Evolutionary conservation across 257 asterid genomes (phyloP).

Genomic region (Primulina huaijiensis): DNA sequence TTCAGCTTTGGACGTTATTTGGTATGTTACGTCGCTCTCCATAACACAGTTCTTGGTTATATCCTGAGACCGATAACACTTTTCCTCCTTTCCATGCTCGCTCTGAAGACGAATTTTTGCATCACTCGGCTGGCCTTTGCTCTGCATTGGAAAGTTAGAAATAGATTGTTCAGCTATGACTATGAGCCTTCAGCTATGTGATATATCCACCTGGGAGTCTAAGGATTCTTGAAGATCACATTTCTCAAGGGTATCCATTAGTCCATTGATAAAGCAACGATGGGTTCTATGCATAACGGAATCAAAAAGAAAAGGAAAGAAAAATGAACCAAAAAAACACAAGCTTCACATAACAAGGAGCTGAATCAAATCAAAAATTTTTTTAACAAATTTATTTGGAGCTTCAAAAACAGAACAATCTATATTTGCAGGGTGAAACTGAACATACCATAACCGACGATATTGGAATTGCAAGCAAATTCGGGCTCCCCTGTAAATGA

Average conservation of each 20-base stretch:
- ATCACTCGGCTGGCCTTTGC: constrained; percentile 29
- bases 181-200: constrained; percentile 21
- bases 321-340: constrained; percentile 15
- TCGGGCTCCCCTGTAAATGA: constrained; percentile 1
- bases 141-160: constrained; percentile 32
- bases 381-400: not conserved
- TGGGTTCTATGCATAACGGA: constrained; percentile 17
- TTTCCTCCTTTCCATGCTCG: constrained; percentile 27
- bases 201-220: constrained; percentile 28
- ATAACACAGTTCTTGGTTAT: constrained; percentile 3
- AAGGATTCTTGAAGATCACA: constrained; percentile 26
- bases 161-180: constrained; percentile 31
- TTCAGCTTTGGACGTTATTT: constrained; percentile 26
- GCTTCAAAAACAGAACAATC: not conserved
- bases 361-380: not conserved
- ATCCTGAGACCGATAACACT: constrained; percentile 17
- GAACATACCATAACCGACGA: not conserved
- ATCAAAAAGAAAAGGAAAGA: constrained; percentile 20
- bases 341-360: not conserved
- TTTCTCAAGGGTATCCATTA: constrained; percentile 33
- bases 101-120: constrained; percentile 18
- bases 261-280: constrained; percentile 22
- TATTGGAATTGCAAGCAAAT: not conserved
- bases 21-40: constrained; percentile 22
- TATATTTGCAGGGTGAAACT: not conserved